These are phyloP conservation scores for Pyrus communis DNA, from an alignment of 306 rosid genomes.

Conservation along the genomic window DNA sequence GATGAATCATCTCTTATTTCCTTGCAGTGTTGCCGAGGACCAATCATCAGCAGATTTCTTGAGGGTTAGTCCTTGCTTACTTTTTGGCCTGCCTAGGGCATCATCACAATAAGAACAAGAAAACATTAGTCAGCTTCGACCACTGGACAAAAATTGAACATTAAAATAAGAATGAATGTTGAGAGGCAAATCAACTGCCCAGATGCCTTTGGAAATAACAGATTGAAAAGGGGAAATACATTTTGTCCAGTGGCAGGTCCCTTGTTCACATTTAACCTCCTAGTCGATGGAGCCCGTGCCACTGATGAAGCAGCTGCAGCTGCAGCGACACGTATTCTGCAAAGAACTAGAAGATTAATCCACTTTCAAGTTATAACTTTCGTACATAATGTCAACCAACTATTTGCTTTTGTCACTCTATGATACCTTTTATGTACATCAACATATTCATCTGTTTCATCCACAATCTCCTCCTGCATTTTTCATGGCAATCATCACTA, in stretches of 20 bases:
- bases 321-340: constrained; percentile 93
- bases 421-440: constrained; percentile 90
- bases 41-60: constrained; percentile 38
- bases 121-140: neutral
- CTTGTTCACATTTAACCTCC: constrained; percentile 61
- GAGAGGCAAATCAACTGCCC: neutral
- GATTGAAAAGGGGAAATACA: neutral
- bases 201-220: neutral
- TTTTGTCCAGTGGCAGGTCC: constrained; percentile 40
- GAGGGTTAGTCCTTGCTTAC: constrained; percentile 37
- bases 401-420: neutral
- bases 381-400: neutral
- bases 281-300: constrained; percentile 74
- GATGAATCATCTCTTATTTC: constrained; percentile 19
- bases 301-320: constrained; percentile 93
- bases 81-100: constrained; percentile 52
- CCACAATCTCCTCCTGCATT: constrained; percentile 92
- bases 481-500: constrained; percentile 12
- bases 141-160: neutral
- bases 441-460: constrained; percentile 92
- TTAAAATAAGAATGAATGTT: neutral
- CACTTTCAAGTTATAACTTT: neutral
- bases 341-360: neutral
- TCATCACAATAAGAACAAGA: constrained; percentile 12
- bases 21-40: constrained; percentile 16